Evolutionary conservation across 1,139 yeast genomes (phyloP).

Genomic region (Kurtzmaniella natalensis): DNA sequence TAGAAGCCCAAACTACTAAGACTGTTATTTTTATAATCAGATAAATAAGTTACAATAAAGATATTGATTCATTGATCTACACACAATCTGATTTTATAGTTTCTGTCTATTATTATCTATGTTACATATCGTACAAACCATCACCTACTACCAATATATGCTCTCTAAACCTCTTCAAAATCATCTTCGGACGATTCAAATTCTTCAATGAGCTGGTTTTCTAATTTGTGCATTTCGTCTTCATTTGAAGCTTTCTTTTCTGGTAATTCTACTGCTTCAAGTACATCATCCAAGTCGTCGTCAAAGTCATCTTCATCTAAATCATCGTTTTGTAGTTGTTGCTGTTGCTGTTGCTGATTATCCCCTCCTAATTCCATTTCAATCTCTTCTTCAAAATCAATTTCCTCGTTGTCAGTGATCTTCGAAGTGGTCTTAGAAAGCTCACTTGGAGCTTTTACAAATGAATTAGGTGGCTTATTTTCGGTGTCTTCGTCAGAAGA

Average conservation of each 20-base stretch:
- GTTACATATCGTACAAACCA: not conserved
- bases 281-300: not conserved
- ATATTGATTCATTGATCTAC: too few relatives aligned
- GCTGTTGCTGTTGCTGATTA: not conserved
- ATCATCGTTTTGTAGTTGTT: slow-evolving; percentile 1
- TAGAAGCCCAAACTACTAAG: too few relatives aligned
- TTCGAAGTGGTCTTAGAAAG: not conserved
- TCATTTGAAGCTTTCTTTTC: not conserved
- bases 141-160: not conserved
- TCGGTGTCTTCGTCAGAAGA: slow-evolving; percentile 3
- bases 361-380: slow-evolving; percentile 4
- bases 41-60: too few relatives aligned
- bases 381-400: not conserved
- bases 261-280: not conserved
- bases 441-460: not conserved
- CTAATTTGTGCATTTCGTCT: not conserved
- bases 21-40: too few relatives aligned
- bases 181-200: slow-evolving; percentile 10
- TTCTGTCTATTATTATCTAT: not conserved
- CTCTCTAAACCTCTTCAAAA: slow-evolving; percentile 12
- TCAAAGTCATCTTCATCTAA: slow-evolving; percentile 6
- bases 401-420: too few relatives aligned
- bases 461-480: too few relatives aligned
- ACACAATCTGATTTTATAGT: too few relatives aligned
- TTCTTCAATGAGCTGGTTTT: not conserved